Base-by-base conservation (phyloP, 305 asterid species). In the Striga hermonthica region DNA sequence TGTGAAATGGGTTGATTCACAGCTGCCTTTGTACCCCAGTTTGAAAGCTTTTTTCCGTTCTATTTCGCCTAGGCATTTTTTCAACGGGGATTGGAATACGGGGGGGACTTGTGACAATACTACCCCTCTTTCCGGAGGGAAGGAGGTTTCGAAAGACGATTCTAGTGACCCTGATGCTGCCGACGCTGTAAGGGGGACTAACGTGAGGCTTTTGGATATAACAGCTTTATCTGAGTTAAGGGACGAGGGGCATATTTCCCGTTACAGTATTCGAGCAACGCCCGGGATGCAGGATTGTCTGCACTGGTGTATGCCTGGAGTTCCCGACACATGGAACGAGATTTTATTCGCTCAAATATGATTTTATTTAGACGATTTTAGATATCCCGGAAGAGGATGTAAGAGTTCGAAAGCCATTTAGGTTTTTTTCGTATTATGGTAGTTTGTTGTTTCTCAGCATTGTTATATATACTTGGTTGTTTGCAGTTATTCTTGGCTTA, bases 231-330 rank as follows among this genome's bases (percentile, higher is more conserved):
- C 96, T 38, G 82, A 89, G 81, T 71, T 89, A 70, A 83, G 98
- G 76, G 98, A 91, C 50, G 98, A 91, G 78, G 96, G 92, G 59
- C 98, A 91, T 74, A 78, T 89, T 65, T 91, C 98, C 0, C 90
- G 95, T 59, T 91, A 89, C 77, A 85, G 95, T 73, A 77, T 87
- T 37, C 84, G 76, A 65, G 81, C 95, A 15, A 85, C 96, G 28
- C 83, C 92, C 0, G 95, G 95, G 9, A 67, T 76, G 71, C 96
- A 91, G 78, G 98, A 91, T 78, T 91, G 98, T 76, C 76, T 91
- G 84, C 98, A 91, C 57, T 91, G 98, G 98, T 91, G 98, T 82
- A 80, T 91, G 65, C 98, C 98, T 0, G 98, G 98, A 64, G 75
- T 91, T 66, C 98, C 98, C 1, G 98, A 91, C 81, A 74, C 95